Conservation (phyloP, 768 basidiomycete genomes). For the Xerocomus brunneocitrinus region DNA sequence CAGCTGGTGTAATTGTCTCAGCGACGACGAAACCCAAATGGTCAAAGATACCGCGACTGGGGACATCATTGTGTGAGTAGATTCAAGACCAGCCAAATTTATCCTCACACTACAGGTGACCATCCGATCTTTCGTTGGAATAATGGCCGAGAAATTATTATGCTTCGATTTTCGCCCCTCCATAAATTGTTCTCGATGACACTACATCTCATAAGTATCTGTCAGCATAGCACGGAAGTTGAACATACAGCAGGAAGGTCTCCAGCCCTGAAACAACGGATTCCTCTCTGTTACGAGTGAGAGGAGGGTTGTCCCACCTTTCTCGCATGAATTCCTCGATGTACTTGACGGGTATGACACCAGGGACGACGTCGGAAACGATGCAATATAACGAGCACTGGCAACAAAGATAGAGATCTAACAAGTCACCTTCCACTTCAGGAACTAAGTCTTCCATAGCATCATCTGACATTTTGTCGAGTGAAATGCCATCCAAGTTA, state of each 20-base stretch:
- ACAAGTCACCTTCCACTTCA: constrained; percentile 46
- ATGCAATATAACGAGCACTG: constrained; percentile 76
- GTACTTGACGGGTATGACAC: constrained; percentile 59
- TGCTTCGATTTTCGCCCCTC: constrained; percentile 58
- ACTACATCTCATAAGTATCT: constrained; percentile 33
- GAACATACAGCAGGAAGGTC: constrained; percentile 59
- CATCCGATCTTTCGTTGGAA: constrained; percentile 69
- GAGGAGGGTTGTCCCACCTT: constrained; percentile 52
- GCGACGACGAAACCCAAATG: constrained; percentile 35
- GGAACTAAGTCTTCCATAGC: constrained; percentile 28
- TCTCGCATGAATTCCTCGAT: constrained; percentile 63
- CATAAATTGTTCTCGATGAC: constrained; percentile 74
- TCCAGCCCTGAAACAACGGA: constrained; percentile 57
- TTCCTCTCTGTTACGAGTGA: constrained; percentile 51
- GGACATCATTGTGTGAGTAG: constrained; percentile 9
- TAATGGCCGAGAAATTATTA: constrained; percentile 48
- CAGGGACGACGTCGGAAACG: constrained; percentile 65
- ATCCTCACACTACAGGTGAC: constrained; percentile 52
- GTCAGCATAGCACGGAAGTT: not conserved
- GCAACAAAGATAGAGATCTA: constrained; percentile 82
- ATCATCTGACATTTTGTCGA: constrained; percentile 25
- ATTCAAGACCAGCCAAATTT: not conserved
- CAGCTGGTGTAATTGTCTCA: constrained; percentile 13
- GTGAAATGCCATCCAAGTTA: constrained; percentile 25
- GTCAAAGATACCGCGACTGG: constrained; percentile 40